These are phyloP conservation scores for Lachnellula arida DNA, from an alignment of 2,329 filamentous ascomycete genomes.

Conservation along the genomic window DNA sequence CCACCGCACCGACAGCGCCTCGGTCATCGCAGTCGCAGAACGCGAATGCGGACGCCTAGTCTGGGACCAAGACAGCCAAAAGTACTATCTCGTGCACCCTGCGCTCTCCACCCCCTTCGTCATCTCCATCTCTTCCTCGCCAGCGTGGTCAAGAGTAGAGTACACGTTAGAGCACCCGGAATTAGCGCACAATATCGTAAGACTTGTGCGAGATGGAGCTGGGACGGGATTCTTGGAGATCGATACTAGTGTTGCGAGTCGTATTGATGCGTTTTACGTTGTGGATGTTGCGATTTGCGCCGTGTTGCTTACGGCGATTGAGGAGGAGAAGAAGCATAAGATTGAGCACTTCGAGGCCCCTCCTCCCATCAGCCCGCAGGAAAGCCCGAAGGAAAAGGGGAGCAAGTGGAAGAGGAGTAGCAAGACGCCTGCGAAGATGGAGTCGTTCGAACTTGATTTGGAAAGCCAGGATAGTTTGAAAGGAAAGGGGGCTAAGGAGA, in stretches of 20 bases:
- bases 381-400: background rate
- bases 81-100: conserved; percentile 60
- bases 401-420: conserved; percentile 20
- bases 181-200: conserved; percentile 54
- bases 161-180: conserved; percentile 63
- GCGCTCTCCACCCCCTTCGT: conserved; percentile 60
- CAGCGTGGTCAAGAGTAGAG: conserved; percentile 56
- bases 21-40: conserved; percentile 59
- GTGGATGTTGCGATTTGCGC: conserved; percentile 59
- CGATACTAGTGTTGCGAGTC: conserved; percentile 52
- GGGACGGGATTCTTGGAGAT: conserved; percentile 57
- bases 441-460: conserved; percentile 57
- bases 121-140: conserved; percentile 52
- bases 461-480: conserved; percentile 50
- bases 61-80: conserved; percentile 60
- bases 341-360: conserved; percentile 57
- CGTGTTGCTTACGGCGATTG: conserved; percentile 53
- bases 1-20: conserved; percentile 49
- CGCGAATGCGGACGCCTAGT: conserved; percentile 66
- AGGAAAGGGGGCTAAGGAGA: conserved; percentile 20
- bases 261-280: conserved; percentile 57
- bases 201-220: conserved; percentile 55
- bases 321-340: conserved; percentile 48
- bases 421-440: conserved; percentile 37
- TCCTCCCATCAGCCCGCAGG: conserved; percentile 32